Conservation (phyloP, 257 asterid genomes). For the Lycium barbarum region DNA sequence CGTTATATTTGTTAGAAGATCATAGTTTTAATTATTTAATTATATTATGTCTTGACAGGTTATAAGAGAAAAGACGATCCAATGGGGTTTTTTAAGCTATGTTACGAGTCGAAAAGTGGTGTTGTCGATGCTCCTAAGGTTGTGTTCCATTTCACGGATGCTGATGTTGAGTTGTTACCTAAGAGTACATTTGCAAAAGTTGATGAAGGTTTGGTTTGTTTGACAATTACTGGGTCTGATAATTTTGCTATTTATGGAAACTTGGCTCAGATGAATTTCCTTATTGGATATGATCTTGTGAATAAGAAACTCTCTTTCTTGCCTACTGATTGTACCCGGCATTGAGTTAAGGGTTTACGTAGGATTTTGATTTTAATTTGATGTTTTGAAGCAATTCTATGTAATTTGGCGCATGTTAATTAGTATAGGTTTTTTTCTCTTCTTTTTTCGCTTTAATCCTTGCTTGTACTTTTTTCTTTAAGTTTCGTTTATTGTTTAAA, state of each 20-base stretch:
- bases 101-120: constrained; percentile 31
- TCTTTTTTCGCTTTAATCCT: too few species aligned
- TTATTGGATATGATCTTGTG: constrained; percentile 62
- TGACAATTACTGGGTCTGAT: constrained; percentile 39
- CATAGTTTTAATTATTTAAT: background rate
- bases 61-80: background rate
- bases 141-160: constrained; percentile 51
- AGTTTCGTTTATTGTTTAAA: too few species aligned
- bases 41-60: background rate
- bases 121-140: constrained; percentile 36
- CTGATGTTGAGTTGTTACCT: constrained; percentile 48
- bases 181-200: constrained; percentile 48
- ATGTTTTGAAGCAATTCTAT: background rate
- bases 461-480: too few species aligned
- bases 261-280: constrained; percentile 51
- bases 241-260: constrained; percentile 53
- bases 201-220: constrained; percentile 44
- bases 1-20: background rate
- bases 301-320: constrained; percentile 39
- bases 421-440: too few species aligned
- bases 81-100: constrained; percentile 31
- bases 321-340: constrained; percentile 53
- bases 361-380: background rate
- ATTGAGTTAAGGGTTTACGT: background rate
- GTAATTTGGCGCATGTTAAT: background rate